phyloP scores from a whole-genome alignment of 345 rosid genomes.

The Cardamine occulta region DNA sequence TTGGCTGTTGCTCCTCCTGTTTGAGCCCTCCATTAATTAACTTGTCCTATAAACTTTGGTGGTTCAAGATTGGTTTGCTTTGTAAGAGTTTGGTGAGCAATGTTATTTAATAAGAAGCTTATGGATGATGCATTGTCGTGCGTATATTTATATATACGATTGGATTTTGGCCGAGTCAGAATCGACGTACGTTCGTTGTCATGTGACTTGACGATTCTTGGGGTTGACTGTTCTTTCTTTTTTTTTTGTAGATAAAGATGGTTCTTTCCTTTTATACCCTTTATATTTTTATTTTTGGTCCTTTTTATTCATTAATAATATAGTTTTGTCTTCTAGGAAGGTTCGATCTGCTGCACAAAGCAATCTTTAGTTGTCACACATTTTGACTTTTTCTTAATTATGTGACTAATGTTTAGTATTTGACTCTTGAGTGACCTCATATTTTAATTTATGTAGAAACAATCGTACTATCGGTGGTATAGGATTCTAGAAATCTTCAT shows the following conservation, averaged over 20 bases:
- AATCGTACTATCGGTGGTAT: constrained; percentile 2
- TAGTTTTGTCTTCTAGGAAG: constrained; percentile 27
- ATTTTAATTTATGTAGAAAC: neutral
- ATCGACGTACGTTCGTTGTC: constrained; percentile 44
- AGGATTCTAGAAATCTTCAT: constrained; percentile 15
- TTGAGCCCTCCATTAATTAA: constrained; percentile 42
- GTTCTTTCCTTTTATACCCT: constrained; percentile 21
- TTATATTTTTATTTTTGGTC: neutral
- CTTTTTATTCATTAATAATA: neutral
- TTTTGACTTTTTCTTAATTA: neutral
- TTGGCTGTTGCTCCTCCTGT: constrained; percentile 37
- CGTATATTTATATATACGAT: constrained; percentile 28
- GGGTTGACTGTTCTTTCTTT: constrained; percentile 37
- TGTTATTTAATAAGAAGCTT: constrained; percentile 3
- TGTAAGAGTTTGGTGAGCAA: constrained; percentile 18
- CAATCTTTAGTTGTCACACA: constrained; percentile 10
- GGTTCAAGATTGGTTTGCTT: constrained; percentile 34
- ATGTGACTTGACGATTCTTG: constrained; percentile 44
- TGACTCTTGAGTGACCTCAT: constrained; percentile 32
- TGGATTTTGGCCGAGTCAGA: constrained; percentile 38
- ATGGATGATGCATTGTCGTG: constrained; percentile 29
- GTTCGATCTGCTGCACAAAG: constrained; percentile 23
- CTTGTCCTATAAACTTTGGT: constrained; percentile 7
- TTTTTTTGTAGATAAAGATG: neutral
- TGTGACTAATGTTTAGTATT: neutral